A percentile compares a stretch with the other conserved stretches of the same genome.
Conservation (phyloP, 305 asterid genomes). For the Ajuga reptans region DNA sequence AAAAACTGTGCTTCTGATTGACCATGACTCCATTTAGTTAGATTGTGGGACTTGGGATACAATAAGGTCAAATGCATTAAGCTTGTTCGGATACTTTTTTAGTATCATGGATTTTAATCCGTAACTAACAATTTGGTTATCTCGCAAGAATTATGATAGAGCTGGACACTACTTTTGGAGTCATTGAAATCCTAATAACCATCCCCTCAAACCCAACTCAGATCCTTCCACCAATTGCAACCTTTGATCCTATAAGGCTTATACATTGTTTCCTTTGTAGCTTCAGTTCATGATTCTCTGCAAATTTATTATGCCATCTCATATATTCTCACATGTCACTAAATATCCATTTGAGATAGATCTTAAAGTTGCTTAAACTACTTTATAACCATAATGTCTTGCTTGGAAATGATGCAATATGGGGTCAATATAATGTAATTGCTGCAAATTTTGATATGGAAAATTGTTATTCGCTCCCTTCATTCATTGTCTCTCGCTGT, state of each 20-base stretch:
- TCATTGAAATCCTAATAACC: not conserved
- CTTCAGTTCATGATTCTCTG: not conserved
- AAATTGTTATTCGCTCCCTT: not conserved
- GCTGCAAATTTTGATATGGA: not conserved
- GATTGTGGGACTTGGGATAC: not conserved
- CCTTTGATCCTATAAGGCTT: not conserved
- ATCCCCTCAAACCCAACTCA: not conserved
- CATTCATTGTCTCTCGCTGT: constrained; percentile 3
- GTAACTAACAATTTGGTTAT: not conserved
- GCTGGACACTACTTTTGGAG: not conserved
- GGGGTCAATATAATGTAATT: not conserved
- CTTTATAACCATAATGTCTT: not conserved
- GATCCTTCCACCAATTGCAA: not conserved
- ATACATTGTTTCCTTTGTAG: not conserved
- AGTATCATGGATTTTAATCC: not conserved
- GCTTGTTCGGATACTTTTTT: not conserved
- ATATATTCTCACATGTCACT: not conserved
- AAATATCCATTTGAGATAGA: not conserved
- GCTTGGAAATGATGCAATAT: constrained; percentile 8
- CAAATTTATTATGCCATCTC: not conserved
- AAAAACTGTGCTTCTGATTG: not conserved
- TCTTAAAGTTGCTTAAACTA: not conserved
- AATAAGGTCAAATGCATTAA: not conserved
- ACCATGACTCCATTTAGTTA: not conserved
- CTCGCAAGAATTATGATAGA: not conserved